Base-by-base conservation (phyloP, 2,329 filamentous ascomycete species). In the Neopestalotiopsis sp. region DNA sequence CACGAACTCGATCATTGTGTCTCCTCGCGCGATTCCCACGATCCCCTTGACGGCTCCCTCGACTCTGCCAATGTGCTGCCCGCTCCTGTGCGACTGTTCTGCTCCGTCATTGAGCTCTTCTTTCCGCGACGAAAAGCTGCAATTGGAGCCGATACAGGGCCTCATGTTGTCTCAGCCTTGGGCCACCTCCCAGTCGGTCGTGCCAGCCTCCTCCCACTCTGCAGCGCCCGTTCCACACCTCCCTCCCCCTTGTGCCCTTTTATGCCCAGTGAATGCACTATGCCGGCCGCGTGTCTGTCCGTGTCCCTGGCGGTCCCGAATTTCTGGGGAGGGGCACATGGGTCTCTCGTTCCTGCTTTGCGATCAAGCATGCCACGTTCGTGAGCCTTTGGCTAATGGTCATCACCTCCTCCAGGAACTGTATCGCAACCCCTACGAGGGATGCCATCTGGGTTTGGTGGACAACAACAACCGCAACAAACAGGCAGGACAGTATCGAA, bases 361-460 rank as follows among this genome's bases (percentile, higher is more conserved):
- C 34, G n/a, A 62, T 24, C n/a, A n/a, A 28, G 40, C 34, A 34
- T 34, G 14, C 52, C 42, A 30, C 14, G 30, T 67, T 49, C 9
- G 56, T 17, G 20, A 38, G 5, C 49, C 34, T 68, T 74, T 74
- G 73, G 77, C 81, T 82, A 79, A 82, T 78, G 68, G 72, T 73
- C 68, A 68, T 71, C 67, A 67, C 75, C 67, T 57, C 75, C 67
- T 57, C 68, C 78, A 89, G 87, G 86, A 81, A 84, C 86, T 76
- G 85, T 88, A 82, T 89, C 88, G 74, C 89, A 90, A 81, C 84
- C 87, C 75, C 78, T 91, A 74, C 87, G 89, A 74, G 87, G 88
- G 75, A 85, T 91, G 81, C 89, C 89, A 67, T 84, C 84, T 74
- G 86, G 86, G 71, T 91, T 90, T 78, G 85, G 84, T 72, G 83